phyloP scores from a whole-genome alignment of 179 eudicot species.

The Carnegiea gigantea region DNA sequence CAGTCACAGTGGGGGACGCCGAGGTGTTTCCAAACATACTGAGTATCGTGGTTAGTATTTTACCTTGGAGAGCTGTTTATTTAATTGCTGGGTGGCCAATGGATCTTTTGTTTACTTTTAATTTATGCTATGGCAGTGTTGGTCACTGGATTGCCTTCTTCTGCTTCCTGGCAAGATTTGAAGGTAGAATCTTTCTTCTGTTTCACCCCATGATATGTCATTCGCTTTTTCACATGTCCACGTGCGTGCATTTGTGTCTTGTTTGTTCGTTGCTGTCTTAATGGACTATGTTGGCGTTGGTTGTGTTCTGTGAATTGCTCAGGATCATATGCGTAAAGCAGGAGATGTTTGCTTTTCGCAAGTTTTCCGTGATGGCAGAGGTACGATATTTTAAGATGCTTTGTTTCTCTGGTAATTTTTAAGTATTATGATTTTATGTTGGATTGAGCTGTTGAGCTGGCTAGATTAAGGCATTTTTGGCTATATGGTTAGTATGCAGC shows the following conservation, averaged over 20 bases:
- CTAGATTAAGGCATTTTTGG: no score
- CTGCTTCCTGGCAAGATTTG: constrained; percentile 98
- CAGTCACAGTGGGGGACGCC: constrained; percentile 55
- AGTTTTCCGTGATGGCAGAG: constrained; percentile 78
- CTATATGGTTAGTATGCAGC: no score
- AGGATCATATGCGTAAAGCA: constrained; percentile 98
- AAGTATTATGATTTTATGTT: no score
- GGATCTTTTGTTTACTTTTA: constrained; percentile 1
- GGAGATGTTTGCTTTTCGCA: constrained; percentile 96
- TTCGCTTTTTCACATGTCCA: constrained; percentile 2
- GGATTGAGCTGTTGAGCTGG: no score
- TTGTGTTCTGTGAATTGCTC: constrained; percentile 9
- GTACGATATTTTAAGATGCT: constrained; percentile 35
- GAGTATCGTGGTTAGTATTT: constrained; percentile 74
- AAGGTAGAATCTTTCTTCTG: constrained; percentile 47
- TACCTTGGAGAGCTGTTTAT: neutral
- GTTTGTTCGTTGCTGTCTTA: neutral
- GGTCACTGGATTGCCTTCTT: constrained; percentile 75
- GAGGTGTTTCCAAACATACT: constrained; percentile 81
- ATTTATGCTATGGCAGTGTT: constrained; percentile 45
- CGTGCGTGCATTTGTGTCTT: neutral
- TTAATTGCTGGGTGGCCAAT: neutral
- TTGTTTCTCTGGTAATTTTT: neutral
- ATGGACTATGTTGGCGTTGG: neutral
- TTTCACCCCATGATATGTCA: neutral